Evolutionary conservation across 2,329 filamentous ascomycete genomes (phyloP).

Genomic region (Zymoseptoria passerinii): DNA sequence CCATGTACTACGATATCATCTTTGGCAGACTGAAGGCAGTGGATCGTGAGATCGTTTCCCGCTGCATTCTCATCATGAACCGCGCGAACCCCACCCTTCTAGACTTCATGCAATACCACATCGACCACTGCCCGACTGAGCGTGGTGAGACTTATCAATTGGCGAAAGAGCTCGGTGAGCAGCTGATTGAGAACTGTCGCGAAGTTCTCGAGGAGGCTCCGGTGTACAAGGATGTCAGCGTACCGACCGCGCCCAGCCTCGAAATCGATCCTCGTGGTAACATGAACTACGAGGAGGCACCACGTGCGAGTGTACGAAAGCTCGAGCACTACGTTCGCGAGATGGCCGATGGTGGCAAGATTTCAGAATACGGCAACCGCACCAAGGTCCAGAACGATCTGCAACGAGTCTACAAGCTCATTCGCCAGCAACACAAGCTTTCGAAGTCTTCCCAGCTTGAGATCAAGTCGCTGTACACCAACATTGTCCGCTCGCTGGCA

Average conservation of each 20-base stretch:
- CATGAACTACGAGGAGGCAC: slow-evolving; percentile 82
- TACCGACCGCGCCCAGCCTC: slow-evolving; percentile 87
- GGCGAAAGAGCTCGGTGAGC: slow-evolving; percentile 86
- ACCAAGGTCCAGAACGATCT: slow-evolving; percentile 97
- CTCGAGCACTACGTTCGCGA: slow-evolving; percentile 97
- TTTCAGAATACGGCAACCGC: slow-evolving; percentile 95
- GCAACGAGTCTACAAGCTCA: slow-evolving; percentile 92
- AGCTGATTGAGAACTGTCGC: slow-evolving; percentile 95
- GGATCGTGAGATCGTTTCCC: slow-evolving; percentile 95
- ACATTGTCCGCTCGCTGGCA: slow-evolving; percentile 83
- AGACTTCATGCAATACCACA: slow-evolving; percentile 99
- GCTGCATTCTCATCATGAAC: slow-evolving; percentile 99
- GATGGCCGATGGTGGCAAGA: slow-evolving; percentile 97
- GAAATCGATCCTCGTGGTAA: slow-evolving; percentile 89
- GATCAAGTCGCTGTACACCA: slow-evolving; percentile 90
- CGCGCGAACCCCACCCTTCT: slow-evolving; percentile 90
- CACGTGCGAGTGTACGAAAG: slow-evolving; percentile 83
- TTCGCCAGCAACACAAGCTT: slow-evolving; percentile 95
- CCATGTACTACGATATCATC: slow-evolving; percentile 99
- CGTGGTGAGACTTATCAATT: slow-evolving; percentile 95
- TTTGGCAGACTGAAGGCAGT: slow-evolving; percentile 89
- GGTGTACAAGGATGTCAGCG: slow-evolving; percentile 88
- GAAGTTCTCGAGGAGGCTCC: slow-evolving; percentile 78
- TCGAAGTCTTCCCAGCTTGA: slow-evolving; percentile 94
- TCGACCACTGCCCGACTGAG: slow-evolving; percentile 95